Conservation (phyloP, 1,284 basidiomycete species). For the Pholiota adiposa region DNA sequence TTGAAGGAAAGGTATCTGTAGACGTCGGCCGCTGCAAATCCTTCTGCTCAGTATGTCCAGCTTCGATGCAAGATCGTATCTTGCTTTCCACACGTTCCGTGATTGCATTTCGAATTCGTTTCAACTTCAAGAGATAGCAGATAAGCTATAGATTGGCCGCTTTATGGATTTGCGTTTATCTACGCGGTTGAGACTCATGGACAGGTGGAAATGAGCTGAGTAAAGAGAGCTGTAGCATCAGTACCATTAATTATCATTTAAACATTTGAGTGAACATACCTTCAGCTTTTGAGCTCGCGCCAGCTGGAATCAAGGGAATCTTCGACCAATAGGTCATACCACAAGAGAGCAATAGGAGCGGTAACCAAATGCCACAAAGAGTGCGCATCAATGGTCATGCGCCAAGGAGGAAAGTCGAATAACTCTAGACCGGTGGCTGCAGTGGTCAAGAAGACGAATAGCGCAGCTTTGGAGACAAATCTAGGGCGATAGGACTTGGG, state of each 20-base stretch:
- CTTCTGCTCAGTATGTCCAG: too few relatives aligned
- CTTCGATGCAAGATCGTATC: too few relatives aligned
- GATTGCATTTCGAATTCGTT: too few relatives aligned
- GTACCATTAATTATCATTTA: too few relatives aligned
- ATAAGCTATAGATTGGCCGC: too few relatives aligned
- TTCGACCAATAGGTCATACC: slow-evolving; percentile 83
- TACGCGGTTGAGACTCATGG: too few relatives aligned
- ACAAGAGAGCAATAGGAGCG: slow-evolving; percentile 76
- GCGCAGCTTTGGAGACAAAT: slow-evolving; percentile 56
- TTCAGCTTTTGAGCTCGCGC: slow-evolving; percentile 37
- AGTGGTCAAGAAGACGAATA: slow-evolving; percentile 76
- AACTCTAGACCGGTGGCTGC: slow-evolving; percentile 84
- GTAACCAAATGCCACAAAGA: slow-evolving; percentile 94
- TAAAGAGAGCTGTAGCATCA: too few relatives aligned
- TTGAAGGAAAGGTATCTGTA: background rate
- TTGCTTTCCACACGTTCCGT: too few relatives aligned
- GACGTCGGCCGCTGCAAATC: too few relatives aligned
- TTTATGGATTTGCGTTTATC: too few relatives aligned
- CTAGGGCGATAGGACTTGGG: slow-evolving; percentile 57
- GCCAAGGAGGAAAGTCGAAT: slow-evolving; percentile 89
- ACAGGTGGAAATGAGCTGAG: too few relatives aligned
- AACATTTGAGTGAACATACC: background rate
- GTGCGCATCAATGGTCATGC: slow-evolving; percentile 88
- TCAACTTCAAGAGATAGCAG: too few relatives aligned
- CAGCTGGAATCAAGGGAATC: slow-evolving; percentile 68